Percentiles rank a stretch among this genome's conserved stretches.
Conservation (phyloP, 257 asterid species). For the Capsicum pubescens region DNA sequence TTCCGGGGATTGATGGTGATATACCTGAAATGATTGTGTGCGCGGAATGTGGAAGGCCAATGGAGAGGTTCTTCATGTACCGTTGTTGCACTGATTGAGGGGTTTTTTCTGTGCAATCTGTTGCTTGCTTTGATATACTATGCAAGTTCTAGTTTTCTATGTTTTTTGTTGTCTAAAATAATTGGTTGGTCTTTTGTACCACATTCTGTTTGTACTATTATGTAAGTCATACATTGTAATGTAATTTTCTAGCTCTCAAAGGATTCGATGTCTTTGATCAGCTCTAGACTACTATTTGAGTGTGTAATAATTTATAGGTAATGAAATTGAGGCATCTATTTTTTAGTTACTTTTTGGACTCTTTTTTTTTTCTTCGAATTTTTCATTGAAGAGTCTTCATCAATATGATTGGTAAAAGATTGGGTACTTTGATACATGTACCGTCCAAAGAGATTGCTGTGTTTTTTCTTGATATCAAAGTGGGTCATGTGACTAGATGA, state of each 20-base stretch:
- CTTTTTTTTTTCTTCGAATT: not conserved
- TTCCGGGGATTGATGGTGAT: constrained; percentile 73
- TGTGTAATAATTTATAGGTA: constrained; percentile 26
- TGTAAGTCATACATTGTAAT: not conserved
- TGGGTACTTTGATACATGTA: no score
- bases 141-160: not conserved
- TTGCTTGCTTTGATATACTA: not conserved
- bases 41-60: constrained; percentile 68
- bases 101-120: not conserved
- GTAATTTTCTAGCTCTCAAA: constrained; percentile 8
- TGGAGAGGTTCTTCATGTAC: constrained; percentile 85
- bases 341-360: not conserved
- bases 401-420: no score
- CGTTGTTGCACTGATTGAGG: constrained; percentile 79
- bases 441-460: no score
- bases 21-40: constrained; percentile 77
- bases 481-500: no score
- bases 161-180: constrained; percentile 24
- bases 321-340: not conserved
- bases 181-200: constrained; percentile 24
- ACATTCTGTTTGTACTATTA: not conserved
- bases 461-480: no score
- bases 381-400: not conserved
- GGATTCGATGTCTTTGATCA: constrained; percentile 7
- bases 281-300: constrained; percentile 11